These are phyloP conservation scores for Elsinoe necatrix DNA, from an alignment of 2,329 filamentous ascomycete genomes.

Conservation along the genomic window DNA sequence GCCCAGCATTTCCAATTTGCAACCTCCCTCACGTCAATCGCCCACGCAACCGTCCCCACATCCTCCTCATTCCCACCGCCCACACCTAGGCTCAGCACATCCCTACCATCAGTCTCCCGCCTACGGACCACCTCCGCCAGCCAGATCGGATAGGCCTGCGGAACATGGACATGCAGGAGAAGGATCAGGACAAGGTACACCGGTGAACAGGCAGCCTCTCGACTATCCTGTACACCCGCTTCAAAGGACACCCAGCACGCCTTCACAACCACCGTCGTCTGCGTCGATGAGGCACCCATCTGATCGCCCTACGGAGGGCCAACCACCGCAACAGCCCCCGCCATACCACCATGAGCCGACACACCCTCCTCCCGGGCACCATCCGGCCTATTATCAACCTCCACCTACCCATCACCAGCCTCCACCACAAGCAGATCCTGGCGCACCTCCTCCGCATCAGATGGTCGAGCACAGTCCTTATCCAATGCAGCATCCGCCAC, in stretches of 20 bases:
- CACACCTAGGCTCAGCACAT: conserved; percentile 13
- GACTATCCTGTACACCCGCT: conserved; percentile 26
- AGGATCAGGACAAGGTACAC: conserved; percentile 30
- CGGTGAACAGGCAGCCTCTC: conserved; percentile 28
- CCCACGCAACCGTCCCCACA: conserved; percentile 17
- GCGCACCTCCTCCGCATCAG: conserved; percentile 22
- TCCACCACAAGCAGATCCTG: conserved; percentile 24
- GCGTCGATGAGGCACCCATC: conserved; percentile 20
- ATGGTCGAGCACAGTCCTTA: conserved; percentile 25
- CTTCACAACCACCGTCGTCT: conserved; percentile 22
- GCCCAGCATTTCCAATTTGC: conserved; percentile 12
- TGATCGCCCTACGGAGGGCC: conserved; percentile 9
- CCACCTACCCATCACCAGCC: conserved; percentile 18
- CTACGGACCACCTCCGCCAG: conserved; percentile 21
- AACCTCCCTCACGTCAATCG: conserved; percentile 13
- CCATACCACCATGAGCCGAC: conserved; percentile 19
- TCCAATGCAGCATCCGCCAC: conserved; percentile 20
- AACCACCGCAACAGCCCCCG: conserved; percentile 16
- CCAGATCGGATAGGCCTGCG: conserved; percentile 24
- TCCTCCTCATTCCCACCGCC: conserved; percentile 16
- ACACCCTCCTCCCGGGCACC: conserved; percentile 17
- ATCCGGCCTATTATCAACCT: not conserved
- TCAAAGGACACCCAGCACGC: conserved; percentile 29
- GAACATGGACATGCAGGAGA: conserved; percentile 26
- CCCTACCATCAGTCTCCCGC: conserved; percentile 15